These are phyloP conservation scores for Eremochloa ophiuroides DNA, from an alignment of 176 grass and related monocot genomes.

Conservation along the genomic window DNA sequence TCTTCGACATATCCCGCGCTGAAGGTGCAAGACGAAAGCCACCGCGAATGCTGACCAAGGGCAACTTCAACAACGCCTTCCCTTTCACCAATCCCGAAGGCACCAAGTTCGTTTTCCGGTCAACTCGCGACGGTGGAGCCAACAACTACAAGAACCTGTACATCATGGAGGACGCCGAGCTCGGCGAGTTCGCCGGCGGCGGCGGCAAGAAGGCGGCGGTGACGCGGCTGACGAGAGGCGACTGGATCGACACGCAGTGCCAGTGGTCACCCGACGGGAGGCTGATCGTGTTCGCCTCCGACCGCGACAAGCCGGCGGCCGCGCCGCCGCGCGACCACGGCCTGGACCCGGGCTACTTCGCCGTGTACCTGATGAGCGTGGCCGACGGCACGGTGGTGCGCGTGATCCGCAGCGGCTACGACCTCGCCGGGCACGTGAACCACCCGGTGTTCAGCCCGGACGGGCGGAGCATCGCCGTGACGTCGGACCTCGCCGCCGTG, in stretches of 20 bases:
- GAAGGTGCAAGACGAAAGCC: neutral
- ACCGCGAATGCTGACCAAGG: neutral
- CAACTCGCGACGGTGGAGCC: conserved; percentile 7
- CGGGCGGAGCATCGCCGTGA: neutral
- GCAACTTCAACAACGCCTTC: neutral
- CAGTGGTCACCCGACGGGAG: neutral
- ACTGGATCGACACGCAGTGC: neutral
- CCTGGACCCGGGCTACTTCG: neutral
- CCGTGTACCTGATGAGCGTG: neutral
- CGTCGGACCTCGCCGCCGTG: neutral
- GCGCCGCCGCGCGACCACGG: neutral
- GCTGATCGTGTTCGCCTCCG: neutral
- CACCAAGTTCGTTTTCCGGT: conserved; percentile 18
- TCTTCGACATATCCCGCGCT: neutral
- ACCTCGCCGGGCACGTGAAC: neutral
- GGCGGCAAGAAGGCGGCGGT: no score
- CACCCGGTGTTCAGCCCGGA: neutral
- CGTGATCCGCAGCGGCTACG: neutral
- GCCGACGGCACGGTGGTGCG: neutral
- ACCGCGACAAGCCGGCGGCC: neutral
- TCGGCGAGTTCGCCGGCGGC: neutral
- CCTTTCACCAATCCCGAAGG: neutral
- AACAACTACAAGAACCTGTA: conserved; percentile 23
- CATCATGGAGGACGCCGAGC: conserved; percentile 5
- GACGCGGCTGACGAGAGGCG: neutral